Base-by-base conservation (phyloP, 805 yeast genomes). In the Metschnikowia santaceciliae region DNA sequence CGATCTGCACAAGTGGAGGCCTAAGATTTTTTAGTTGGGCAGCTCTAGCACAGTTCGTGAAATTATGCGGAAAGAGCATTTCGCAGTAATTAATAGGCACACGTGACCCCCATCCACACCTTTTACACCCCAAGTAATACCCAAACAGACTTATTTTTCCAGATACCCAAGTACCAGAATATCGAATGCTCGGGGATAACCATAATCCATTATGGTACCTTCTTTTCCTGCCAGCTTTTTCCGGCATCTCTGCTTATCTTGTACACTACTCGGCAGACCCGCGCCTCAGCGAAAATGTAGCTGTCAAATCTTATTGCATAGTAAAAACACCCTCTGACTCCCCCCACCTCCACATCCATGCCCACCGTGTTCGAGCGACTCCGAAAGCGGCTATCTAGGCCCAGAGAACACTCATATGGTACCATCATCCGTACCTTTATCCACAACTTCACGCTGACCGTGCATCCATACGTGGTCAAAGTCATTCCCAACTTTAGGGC, bases 401-500 rank as follows among this genome's bases (percentile, higher is more conserved):
- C 30, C 22, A 32, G 38, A 13, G 13, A 33, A 22, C 26, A 10
- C 30, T 35, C 46, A 13, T 34, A 19, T n/a, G 50, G 50, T 13
- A 42, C 38, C 34, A 30, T 34, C 20, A 50, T 71, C 1, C 60
- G 83, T 34, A 67, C 70, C 43, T 48, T 47, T 14, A 62, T 79
- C 36, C 76, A 75, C 52, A 51, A 46, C 20, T 41, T 74, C 13
- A 72, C 74, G 7, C 66, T 64, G 48, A 51, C 50, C 11, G 20
- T 76, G n/a, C 66, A 74, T 15, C 84, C 84, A 0, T 62, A 69
- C 42, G 63, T 75, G 13, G 59, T 55, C 38, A 66, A 68, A 34
- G 51, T 80, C 20, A 61, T 81, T 5, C 85, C 85, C 15, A 79
- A 77, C 55, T 81, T 81, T 61, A 66, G 79, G 34, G 82, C 81